Conservation (phyloP, 306 rosid genomes). For the Myrica gale region DNA sequence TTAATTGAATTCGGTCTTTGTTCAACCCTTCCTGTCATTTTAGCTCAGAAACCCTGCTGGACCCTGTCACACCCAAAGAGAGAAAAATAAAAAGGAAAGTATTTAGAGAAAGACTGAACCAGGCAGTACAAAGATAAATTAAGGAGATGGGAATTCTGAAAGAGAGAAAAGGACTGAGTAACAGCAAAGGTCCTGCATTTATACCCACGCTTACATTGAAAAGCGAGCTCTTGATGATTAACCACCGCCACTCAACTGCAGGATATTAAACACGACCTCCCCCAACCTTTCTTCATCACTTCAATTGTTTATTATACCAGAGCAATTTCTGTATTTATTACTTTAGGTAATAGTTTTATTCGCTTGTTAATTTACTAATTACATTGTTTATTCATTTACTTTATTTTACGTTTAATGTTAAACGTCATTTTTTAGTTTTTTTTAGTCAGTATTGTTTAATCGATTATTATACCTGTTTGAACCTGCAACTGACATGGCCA, state of each 20-base stretch:
- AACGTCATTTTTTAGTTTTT: constrained; percentile 5
- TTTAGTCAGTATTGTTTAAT: constrained; percentile 34
- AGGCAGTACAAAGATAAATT: constrained; percentile 1
- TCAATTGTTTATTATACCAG: constrained; percentile 2
- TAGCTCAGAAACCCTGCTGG: constrained; percentile 42
- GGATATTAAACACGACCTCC: constrained; percentile 34
- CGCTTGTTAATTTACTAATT: too few species aligned
- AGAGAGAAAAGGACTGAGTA: constrained; percentile 29
- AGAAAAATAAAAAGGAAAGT: constrained; percentile 1
- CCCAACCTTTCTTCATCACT: constrained; percentile 28
- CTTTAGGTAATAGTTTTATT: background rate
- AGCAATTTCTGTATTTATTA: constrained; percentile 28
- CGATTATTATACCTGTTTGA: constrained; percentile 52
- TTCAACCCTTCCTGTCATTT: constrained; percentile 37
- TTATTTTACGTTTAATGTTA: constrained; percentile 4
- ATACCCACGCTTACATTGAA: constrained; percentile 85
- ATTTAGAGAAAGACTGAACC: background rate
- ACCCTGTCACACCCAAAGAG: constrained; percentile 37
- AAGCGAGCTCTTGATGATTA: constrained; percentile 89
- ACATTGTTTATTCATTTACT: background rate
- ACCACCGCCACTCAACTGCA: constrained; percentile 79
- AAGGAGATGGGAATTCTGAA: constrained; percentile 22
- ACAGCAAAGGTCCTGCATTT: constrained; percentile 45
- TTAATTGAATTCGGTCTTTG: constrained; percentile 41
- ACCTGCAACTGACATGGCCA: constrained; percentile 82